phyloP scores from a whole-genome alignment of 352 stramenopile species.

The Globisporangium megalacanthum region DNA sequence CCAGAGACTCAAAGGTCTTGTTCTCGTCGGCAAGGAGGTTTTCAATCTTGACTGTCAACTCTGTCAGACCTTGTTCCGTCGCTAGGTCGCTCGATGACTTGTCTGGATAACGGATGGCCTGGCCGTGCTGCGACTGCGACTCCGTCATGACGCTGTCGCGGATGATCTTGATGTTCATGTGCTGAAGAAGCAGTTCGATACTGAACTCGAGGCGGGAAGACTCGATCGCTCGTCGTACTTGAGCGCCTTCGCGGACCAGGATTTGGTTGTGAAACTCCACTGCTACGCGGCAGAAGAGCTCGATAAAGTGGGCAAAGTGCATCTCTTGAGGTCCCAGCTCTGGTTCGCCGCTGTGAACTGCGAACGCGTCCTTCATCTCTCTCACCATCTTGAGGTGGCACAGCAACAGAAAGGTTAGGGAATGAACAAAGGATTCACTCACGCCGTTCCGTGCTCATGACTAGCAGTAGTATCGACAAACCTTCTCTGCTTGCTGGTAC shows the following conservation, averaged over 20 bases:
- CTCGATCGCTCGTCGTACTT: constrained; percentile 47
- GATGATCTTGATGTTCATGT: constrained; percentile 45
- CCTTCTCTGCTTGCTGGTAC: constrained; percentile 30
- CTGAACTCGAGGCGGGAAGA: constrained; percentile 61
- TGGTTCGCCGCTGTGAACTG: constrained; percentile 3
- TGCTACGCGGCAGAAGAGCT: constrained; percentile 58
- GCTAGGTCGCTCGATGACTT: background rate
- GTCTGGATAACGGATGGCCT: background rate
- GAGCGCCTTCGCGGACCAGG: constrained; percentile 38
- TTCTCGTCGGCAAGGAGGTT: constrained; percentile 9
- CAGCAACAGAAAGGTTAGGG: background rate
- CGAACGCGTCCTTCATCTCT: constrained; percentile 13
- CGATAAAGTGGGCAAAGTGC: constrained; percentile 56
- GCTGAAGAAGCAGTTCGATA: constrained; percentile 46
- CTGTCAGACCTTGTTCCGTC: background rate
- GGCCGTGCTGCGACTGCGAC: background rate
- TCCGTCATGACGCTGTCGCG: background rate
- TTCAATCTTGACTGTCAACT: constrained; percentile 11
- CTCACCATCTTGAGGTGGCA: constrained; percentile 9
- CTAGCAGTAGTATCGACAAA: constrained; percentile 18
- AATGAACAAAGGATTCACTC: background rate
- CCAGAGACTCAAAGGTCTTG: constrained; percentile 14
- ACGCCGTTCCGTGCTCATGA: constrained; percentile 6
- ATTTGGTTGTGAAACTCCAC: constrained; percentile 42
- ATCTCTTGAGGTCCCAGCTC: constrained; percentile 14